These are phyloP conservation scores for Boletus sp. DNA, from an alignment of 768 basidiomycete species.

Conservation along the genomic window DNA sequence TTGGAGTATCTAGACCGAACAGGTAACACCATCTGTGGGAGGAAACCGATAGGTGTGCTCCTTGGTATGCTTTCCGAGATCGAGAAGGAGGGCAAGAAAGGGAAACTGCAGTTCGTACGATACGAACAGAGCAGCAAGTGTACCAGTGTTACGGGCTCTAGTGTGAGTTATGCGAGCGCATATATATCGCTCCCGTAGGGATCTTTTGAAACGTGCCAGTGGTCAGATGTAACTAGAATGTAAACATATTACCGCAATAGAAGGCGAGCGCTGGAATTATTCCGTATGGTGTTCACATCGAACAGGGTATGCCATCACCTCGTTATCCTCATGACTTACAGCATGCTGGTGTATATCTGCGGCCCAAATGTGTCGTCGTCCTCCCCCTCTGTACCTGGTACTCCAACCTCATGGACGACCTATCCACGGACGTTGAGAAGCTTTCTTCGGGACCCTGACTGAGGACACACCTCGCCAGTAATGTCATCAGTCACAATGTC, in stretches of 20 bases:
- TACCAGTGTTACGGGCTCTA: constrained; percentile 65
- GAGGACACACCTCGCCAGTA: constrained; percentile 52
- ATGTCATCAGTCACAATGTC: constrained; percentile 51
- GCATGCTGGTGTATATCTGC: constrained; percentile 34
- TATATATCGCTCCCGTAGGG: constrained; percentile 54
- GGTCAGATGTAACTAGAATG: not conserved
- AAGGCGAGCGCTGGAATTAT: not conserved
- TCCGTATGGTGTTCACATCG: not conserved
- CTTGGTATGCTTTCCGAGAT: constrained; percentile 69
- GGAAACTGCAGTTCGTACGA: constrained; percentile 72
- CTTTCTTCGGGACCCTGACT: not conserved
- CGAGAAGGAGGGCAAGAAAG: constrained; percentile 37
- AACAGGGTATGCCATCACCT: not conserved
- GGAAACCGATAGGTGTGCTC: constrained; percentile 93
- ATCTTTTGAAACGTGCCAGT: constrained; percentile 1
- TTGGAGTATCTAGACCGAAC: constrained; percentile 65
- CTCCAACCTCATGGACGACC: constrained; percentile 71
- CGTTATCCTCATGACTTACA: constrained; percentile 4
- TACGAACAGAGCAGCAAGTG: constrained; percentile 93
- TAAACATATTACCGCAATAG: not conserved
- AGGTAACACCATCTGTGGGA: constrained; percentile 95
- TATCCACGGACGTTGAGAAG: constrained; percentile 24
- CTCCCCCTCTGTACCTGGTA: constrained; percentile 62
- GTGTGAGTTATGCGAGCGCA: constrained; percentile 96
- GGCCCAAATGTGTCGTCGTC: constrained; percentile 54